Percentiles rank a stretch among this genome's conserved stretches.
Conservation (phyloP, 2,329 filamentous ascomycete genomes). For the Botryosphaeria dothidea region DNA sequence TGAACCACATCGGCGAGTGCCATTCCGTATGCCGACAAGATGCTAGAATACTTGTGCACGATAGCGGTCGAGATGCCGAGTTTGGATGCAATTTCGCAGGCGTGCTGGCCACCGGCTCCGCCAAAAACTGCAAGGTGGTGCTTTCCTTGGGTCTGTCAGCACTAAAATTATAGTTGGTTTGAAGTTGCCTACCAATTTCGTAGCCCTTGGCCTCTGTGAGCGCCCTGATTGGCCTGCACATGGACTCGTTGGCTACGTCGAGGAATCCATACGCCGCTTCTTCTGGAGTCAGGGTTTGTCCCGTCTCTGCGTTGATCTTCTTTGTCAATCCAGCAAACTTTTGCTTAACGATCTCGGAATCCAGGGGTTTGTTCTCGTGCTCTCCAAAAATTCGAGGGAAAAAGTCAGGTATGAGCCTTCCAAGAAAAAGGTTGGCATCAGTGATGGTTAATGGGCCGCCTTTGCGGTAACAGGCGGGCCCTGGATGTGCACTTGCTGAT, state of each 20-base stretch:
- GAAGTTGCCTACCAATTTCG: constrained; percentile 19
- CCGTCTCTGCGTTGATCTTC: constrained; percentile 42
- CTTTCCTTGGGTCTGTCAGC: constrained; percentile 57
- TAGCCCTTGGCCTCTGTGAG: constrained; percentile 32
- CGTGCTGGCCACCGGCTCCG: constrained; percentile 41
- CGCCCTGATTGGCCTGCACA: constrained; percentile 31
- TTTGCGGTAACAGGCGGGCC: constrained; percentile 88
- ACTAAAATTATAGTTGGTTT: background rate
- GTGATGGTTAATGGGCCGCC: constrained; percentile 86
- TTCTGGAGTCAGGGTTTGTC: constrained; percentile 31
- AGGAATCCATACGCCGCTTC: constrained; percentile 29
- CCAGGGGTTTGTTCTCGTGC: constrained; percentile 39
- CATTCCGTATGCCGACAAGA: constrained; percentile 55
- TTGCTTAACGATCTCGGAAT: constrained; percentile 40
- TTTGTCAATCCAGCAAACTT: constrained; percentile 46
- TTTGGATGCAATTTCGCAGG: constrained; percentile 44
- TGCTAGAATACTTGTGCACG: constrained; percentile 48
- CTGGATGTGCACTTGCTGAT: constrained; percentile 84
- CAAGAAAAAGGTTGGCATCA: constrained; percentile 75
- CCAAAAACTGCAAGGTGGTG: constrained; percentile 32
- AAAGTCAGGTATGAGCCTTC: constrained; percentile 45
- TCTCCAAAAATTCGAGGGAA: constrained; percentile 38
- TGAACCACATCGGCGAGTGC: constrained; percentile 21
- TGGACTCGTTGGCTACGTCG: constrained; percentile 39
- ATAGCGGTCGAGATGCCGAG: constrained; percentile 47